Evolutionary conservation across 768 basidiomycete genomes (phyloP).

Genomic region (Lentinula sp.): DNA sequence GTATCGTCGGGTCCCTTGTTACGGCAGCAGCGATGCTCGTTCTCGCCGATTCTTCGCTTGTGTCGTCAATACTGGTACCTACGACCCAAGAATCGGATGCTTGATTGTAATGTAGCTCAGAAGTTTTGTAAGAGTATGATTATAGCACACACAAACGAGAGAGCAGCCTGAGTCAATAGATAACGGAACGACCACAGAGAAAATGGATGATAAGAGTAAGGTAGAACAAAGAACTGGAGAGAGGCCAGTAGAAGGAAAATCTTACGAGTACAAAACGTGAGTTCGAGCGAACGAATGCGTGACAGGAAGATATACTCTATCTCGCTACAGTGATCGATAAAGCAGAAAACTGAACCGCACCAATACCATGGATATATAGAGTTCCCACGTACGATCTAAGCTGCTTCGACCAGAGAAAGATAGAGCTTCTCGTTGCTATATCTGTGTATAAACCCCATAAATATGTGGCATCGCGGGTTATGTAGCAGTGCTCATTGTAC

Average conservation of each 20-base stretch:
- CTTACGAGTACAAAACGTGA: conserved; percentile 14
- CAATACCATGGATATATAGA: neutral
- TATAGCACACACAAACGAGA: conserved; percentile 9
- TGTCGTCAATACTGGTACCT: neutral
- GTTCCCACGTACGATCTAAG: neutral
- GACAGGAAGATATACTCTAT: conserved; percentile 15
- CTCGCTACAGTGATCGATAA: conserved; percentile 14
- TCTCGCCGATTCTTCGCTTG: neutral
- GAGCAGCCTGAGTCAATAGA: conserved; percentile 8
- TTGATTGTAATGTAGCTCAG: conserved; percentile 3
- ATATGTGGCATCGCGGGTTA: conserved; percentile 9
- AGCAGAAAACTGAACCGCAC: neutral
- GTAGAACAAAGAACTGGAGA: conserved; percentile 6
- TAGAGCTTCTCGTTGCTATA: conserved; percentile 15
- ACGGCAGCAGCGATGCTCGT: conserved; percentile 54
- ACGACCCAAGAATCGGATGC: neutral
- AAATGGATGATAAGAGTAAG: conserved; percentile 7
- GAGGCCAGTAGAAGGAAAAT: neutral
- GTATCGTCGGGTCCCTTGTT: conserved; percentile 48
- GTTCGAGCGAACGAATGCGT: conserved; percentile 14
- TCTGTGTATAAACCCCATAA: conserved; percentile 15
- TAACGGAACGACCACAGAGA: conserved; percentile 9
- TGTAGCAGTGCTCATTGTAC: conserved; percentile 25
- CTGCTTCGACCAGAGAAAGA: neutral
- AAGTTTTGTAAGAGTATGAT: neutral